Evolutionary conservation across 2,329 filamentous ascomycete genomes (phyloP).

Genomic region (Cytospora paraplurivora): DNA sequence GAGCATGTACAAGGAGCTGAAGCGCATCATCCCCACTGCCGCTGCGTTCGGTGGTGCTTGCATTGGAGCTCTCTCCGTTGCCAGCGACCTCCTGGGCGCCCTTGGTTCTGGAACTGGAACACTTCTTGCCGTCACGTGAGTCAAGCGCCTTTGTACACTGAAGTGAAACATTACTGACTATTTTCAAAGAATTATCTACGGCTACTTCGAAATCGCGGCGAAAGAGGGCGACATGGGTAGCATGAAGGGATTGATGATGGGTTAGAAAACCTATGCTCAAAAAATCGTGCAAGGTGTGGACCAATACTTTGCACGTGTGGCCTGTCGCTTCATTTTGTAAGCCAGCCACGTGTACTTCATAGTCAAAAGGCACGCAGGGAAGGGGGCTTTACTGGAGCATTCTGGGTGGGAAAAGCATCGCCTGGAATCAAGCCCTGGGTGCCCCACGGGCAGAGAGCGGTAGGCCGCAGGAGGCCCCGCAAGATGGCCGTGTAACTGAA

Average conservation of each 20-base stretch:
- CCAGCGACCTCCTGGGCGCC: conserved; percentile 92
- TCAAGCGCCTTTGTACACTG: conserved; percentile 35
- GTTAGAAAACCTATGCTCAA: conserved; percentile 44
- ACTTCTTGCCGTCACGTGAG: conserved; percentile 96
- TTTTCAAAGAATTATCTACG: conserved; percentile 83
- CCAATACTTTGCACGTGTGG: conserved; percentile 12
- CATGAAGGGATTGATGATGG: conserved; percentile 74
- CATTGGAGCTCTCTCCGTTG: conserved; percentile 95
- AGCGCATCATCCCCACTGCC: conserved; percentile 97
- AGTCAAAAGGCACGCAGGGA: conserved; percentile 16
- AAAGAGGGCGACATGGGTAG: conserved; percentile 95
- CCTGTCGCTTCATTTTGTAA: conserved; percentile 1
- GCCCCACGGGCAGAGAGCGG: background rate
- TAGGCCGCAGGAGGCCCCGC: conserved; percentile 5
- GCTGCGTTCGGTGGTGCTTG: conserved; percentile 98
- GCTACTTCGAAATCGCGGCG: conserved; percentile 98
- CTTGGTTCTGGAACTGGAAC: conserved; percentile 97
- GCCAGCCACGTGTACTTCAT: conserved; percentile 26
- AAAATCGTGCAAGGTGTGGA: conserved; percentile 1
- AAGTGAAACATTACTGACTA: conserved; percentile 41
- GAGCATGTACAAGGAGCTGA: conserved; percentile 99
- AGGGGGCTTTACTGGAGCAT: conserved; percentile 17
- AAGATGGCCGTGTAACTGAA: conserved; percentile 22
- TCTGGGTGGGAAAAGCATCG: conserved; percentile 27
- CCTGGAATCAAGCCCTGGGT: background rate